Conservation (phyloP, 306 rosid genomes). For the Cucurbita maxima region DNA sequence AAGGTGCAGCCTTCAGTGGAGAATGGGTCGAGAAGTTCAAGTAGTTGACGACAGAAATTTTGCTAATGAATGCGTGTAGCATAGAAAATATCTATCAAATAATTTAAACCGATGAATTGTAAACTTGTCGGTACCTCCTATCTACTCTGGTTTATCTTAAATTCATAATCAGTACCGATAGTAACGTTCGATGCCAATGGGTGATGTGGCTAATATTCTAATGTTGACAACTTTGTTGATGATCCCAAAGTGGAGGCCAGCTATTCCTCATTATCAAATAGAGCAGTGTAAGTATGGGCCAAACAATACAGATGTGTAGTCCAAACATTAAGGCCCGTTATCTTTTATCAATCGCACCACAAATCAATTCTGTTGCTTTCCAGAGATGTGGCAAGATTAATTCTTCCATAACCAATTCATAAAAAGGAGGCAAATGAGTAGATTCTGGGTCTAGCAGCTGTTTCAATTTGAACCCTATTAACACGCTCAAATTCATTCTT, state of each 20-base stretch:
- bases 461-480: slow-evolving; percentile 81
- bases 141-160: not conserved
- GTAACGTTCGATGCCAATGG: not conserved
- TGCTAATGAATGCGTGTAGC: not conserved
- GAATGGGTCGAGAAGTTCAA: not conserved
- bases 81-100: not conserved
- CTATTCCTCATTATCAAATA: not conserved
- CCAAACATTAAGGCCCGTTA: not conserved
- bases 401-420: not conserved
- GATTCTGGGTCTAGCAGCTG: slow-evolving; percentile 53
- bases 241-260: not conserved
- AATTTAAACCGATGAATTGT: not conserved
- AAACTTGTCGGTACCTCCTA: not conserved
- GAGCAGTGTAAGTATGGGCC: not conserved
- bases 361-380: not conserved
- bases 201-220: not conserved
- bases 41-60: not conserved
- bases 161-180: not conserved
- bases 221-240: not conserved
- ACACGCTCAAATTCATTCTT: too few species aligned
- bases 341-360: not conserved
- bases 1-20: not conserved
- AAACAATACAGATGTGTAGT: not conserved
- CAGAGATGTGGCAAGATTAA: not conserved
- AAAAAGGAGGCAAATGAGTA: not conserved